Evolutionary conservation across 352 stramenopile species (phyloP).

Genomic region (Phytophthora cactorum): DNA sequence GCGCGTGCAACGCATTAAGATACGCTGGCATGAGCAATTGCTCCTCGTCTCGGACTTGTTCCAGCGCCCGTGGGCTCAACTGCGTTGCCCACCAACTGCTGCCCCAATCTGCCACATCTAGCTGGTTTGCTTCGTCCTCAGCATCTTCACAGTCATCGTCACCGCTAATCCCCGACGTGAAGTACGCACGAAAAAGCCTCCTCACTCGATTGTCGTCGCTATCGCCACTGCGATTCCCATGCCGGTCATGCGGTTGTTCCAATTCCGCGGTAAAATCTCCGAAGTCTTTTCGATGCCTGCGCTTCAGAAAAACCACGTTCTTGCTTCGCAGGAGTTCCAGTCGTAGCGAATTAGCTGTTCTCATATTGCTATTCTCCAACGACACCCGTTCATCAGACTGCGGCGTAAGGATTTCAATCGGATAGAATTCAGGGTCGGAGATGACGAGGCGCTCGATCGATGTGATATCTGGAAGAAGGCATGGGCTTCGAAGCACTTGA

Average conservation of each 20-base stretch:
- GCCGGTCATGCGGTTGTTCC: slow-evolving; percentile 14
- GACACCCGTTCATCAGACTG: slow-evolving; percentile 6
- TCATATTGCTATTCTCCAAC: slow-evolving; percentile 10
- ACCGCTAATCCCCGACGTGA: slow-evolving; percentile 13
- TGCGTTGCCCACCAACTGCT: slow-evolving; percentile 49
- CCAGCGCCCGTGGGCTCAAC: slow-evolving; percentile 28
- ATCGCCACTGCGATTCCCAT: neutral
- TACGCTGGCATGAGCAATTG: slow-evolving; percentile 47
- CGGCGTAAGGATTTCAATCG: slow-evolving; percentile 64
- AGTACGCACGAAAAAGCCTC: slow-evolving; percentile 42
- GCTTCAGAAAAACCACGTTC: slow-evolving; percentile 72
- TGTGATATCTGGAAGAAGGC: slow-evolving; percentile 69
- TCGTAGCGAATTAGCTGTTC: slow-evolving; percentile 63
- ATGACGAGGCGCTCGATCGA: slow-evolving; percentile 67
- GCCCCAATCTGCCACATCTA: slow-evolving; percentile 32
- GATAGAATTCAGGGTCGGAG: slow-evolving; percentile 59
- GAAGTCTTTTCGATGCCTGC: slow-evolving; percentile 34
- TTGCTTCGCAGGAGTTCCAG: slow-evolving; percentile 61
- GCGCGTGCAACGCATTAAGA: slow-evolving; percentile 58
- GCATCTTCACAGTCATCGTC: slow-evolving; percentile 25
- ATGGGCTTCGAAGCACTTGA: slow-evolving; percentile 61
- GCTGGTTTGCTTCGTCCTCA: slow-evolving; percentile 18
- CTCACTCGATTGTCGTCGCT: slow-evolving; percentile 38
- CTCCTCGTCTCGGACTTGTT: slow-evolving; percentile 42
- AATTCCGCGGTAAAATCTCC: slow-evolving; percentile 30